Conservation (phyloP, 495 filamentous ascomycete genomes). For the Daldinia loculata region DNA sequence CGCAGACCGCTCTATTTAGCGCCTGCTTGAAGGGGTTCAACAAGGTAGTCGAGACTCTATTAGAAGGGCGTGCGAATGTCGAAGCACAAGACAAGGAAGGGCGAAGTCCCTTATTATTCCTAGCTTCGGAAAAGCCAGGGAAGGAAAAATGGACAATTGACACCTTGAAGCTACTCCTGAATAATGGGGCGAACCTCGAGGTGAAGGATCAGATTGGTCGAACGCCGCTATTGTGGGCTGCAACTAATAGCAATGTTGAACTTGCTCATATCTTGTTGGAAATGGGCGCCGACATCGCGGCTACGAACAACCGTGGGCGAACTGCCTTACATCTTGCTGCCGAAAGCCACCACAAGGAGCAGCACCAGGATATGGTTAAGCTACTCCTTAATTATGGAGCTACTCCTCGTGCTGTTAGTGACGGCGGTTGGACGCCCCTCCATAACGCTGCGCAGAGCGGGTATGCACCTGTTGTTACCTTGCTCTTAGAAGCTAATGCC, state of each 20-base stretch:
- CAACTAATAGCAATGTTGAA: slow-evolving; percentile 65
- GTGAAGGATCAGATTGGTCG: slow-evolving; percentile 59
- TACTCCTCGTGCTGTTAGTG: slow-evolving; percentile 63
- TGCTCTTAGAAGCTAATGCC: slow-evolving; percentile 61
- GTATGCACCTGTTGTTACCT: slow-evolving; percentile 56
- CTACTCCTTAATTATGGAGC: slow-evolving; percentile 63
- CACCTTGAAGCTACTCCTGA: slow-evolving; percentile 47
- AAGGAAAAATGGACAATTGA: slow-evolving; percentile 46
- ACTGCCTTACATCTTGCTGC: slow-evolving; percentile 69
- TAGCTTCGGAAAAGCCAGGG: slow-evolving; percentile 46
- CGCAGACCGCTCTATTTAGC: slow-evolving; percentile 64
- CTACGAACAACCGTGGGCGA: slow-evolving; percentile 65
- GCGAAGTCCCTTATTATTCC: slow-evolving; percentile 42
- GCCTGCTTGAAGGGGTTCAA: slow-evolving; percentile 66
- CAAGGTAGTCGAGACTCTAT: slow-evolving; percentile 59
- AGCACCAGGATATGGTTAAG: slow-evolving; percentile 62
- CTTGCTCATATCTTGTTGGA: slow-evolving; percentile 65
- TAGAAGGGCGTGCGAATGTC: slow-evolving; percentile 59
- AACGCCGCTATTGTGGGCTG: slow-evolving; percentile 71
- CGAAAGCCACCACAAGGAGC: slow-evolving; percentile 51
- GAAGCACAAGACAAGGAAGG: slow-evolving; percentile 54
- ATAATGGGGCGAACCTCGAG: slow-evolving; percentile 54
- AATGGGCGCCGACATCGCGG: slow-evolving; percentile 58
- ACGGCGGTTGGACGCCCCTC: slow-evolving; percentile 70
- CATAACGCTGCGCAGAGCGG: slow-evolving; percentile 71